These are phyloP conservation scores for Cystobasidium ongulense DNA, from an alignment of 768 basidiomycete species.

Conservation along the genomic window DNA sequence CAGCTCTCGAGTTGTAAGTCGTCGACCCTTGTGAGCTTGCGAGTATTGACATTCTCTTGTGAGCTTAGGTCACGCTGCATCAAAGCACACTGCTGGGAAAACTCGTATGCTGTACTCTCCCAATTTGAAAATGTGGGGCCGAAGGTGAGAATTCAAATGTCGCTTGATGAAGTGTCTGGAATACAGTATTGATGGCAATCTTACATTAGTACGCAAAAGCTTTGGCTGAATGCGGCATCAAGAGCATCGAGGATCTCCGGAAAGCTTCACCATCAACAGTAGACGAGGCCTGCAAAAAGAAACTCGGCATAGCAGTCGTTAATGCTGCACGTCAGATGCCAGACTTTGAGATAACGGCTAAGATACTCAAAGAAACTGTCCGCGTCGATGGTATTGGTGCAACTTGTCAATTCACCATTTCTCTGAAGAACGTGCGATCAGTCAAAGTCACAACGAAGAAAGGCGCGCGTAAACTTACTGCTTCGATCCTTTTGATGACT, in stretches of 20 bases:
- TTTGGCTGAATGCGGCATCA: slow-evolving; percentile 32
- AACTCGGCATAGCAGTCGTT: background rate
- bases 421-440: background rate
- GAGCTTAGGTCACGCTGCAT: slow-evolving; percentile 63
- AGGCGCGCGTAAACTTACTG: slow-evolving; percentile 13
- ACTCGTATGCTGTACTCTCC: slow-evolving; percentile 68
- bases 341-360: slow-evolving; percentile 35
- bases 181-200: background rate
- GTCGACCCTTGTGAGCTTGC: background rate
- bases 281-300: background rate
- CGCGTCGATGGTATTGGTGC: slow-evolving; percentile 28
- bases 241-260: slow-evolving; percentile 31
- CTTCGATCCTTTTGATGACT: slow-evolving; percentile 26
- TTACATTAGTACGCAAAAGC: slow-evolving; percentile 5
- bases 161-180: slow-evolving; percentile 52
- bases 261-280: slow-evolving; percentile 18
- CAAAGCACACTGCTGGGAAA: slow-evolving; percentile 83
- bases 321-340: slow-evolving; percentile 24
- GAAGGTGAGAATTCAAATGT: slow-evolving; percentile 1
- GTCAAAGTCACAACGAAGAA: slow-evolving; percentile 10
- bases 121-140: slow-evolving; percentile 78
- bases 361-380: slow-evolving; percentile 26
- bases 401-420: slow-evolving; percentile 19
- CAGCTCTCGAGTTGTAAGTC: slow-evolving; percentile 66
- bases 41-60: background rate